A percentile compares a stretch with the other conserved stretches of the same genome.
Conservation (phyloP, 352 stramenopile species). For the Phytophthora quininea region DNA sequence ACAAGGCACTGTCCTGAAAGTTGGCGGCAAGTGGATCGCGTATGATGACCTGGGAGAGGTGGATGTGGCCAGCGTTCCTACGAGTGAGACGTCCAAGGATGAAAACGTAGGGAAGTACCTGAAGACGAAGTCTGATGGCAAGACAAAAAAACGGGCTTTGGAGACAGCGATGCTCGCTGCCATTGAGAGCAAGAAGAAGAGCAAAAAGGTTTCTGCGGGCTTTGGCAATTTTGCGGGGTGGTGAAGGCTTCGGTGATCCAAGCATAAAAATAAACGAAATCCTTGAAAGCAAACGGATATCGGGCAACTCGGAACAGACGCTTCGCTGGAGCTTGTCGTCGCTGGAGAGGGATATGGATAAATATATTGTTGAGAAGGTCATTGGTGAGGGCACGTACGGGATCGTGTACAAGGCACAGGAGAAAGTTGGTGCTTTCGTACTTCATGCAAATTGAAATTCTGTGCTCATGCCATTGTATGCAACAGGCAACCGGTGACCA, state of each 20-base stretch:
- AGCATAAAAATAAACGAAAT: constrained; percentile 14
- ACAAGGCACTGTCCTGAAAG: constrained; percentile 80
- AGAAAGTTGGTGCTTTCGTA: constrained; percentile 53
- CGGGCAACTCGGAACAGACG: not conserved
- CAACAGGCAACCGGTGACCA: constrained; percentile 59
- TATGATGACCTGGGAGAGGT: constrained; percentile 74
- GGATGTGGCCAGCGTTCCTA: constrained; percentile 55
- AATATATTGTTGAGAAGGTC: constrained; percentile 80
- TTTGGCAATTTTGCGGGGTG: constrained; percentile 86
- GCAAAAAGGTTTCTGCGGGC: constrained; percentile 50
- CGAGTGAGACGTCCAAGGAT: constrained; percentile 44
- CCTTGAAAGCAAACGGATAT: constrained; percentile 20
- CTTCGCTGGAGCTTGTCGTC: no score
- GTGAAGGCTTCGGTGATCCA: constrained; percentile 33
- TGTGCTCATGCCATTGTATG: constrained; percentile 4
- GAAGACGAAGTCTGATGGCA: constrained; percentile 27
- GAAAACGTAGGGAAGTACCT: constrained; percentile 80
- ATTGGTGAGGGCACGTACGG: constrained; percentile 87
- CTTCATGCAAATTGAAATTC: not conserved
- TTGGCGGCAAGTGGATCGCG: constrained; percentile 78
- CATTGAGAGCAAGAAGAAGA: constrained; percentile 82
- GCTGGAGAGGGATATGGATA: constrained; percentile 56
- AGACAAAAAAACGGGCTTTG: constrained; percentile 33
- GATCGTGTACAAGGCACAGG: constrained; percentile 78
- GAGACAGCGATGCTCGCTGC: constrained; percentile 39